Evolutionary conservation across 768 basidiomycete species (phyloP).

Genomic region (Exsudoporus frostii): DNA sequence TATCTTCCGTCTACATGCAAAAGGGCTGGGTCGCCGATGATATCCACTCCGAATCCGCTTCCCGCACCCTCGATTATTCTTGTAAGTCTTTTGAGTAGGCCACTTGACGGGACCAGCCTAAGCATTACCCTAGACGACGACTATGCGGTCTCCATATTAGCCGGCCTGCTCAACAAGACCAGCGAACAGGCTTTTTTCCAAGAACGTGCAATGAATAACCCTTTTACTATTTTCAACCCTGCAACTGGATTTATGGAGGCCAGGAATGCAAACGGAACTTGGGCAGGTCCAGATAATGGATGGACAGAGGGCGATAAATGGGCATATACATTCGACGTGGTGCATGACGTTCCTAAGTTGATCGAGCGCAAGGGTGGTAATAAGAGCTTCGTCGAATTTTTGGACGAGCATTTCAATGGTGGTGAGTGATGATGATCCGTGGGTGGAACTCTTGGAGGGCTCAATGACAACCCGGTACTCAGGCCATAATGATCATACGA

Average conservation of each 20-base stretch:
- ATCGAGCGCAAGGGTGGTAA: constrained; percentile 66
- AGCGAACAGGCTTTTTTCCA: constrained; percentile 49
- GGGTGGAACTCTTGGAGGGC: not conserved
- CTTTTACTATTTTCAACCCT: constrained; percentile 65
- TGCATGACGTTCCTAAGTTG: constrained; percentile 64
- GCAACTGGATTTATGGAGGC: constrained; percentile 81
- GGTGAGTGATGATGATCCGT: constrained; percentile 29
- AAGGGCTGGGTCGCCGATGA: constrained; percentile 79
- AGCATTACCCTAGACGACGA: constrained; percentile 58
- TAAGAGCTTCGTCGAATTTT: constrained; percentile 56
- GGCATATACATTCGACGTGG: constrained; percentile 78
- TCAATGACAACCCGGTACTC: constrained; percentile 21
- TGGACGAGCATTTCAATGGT: constrained; percentile 56
- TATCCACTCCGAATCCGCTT: constrained; percentile 74
- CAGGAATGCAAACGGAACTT: constrained; percentile 59
- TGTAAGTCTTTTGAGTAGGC: constrained; percentile 44
- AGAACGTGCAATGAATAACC: constrained; percentile 51
- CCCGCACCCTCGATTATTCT: constrained; percentile 75
- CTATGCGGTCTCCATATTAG: constrained; percentile 66
- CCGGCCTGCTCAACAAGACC: constrained; percentile 48
- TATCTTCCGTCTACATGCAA: constrained; percentile 62
- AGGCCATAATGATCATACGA: constrained; percentile 80
- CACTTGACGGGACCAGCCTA: not conserved
- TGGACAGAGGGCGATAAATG: constrained; percentile 84
- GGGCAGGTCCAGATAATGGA: constrained; percentile 68